These are phyloP conservation scores for Lavandula angustifolia DNA, from an alignment of 257 asterid genomes.

Conservation along the genomic window DNA sequence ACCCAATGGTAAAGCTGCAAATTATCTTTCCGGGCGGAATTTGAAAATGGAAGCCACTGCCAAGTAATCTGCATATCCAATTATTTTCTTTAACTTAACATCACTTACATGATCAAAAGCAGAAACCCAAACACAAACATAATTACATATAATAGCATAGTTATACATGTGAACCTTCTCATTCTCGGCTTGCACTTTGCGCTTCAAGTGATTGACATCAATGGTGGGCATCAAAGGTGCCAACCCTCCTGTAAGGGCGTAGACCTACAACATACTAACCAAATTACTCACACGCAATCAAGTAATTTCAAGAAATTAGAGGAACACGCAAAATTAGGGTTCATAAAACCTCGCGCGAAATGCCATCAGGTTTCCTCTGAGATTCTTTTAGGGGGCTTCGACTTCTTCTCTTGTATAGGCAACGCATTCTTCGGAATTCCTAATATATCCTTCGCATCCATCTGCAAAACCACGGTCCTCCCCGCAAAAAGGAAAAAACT, in stretches of 20 bases:
- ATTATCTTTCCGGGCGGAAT: constrained; percentile 84
- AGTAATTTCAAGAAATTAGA: neutral
- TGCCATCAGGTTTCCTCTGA: constrained; percentile 97
- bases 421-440: constrained; percentile 78
- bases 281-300: constrained; percentile 24
- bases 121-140: neutral
- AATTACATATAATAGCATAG: neutral
- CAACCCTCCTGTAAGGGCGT: constrained; percentile 93
- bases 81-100: neutral
- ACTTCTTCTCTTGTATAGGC: constrained; percentile 66
- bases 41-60: constrained; percentile 97
- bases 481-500: neutral
- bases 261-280: constrained; percentile 53
- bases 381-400: constrained; percentile 90
- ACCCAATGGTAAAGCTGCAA: constrained; percentile 97
- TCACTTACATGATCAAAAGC: neutral
- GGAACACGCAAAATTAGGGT: neutral
- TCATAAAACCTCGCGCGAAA: constrained; percentile 77
- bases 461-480: constrained; percentile 24
- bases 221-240: constrained; percentile 86
- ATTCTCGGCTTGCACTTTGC: constrained; percentile 63
- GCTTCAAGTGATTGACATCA: constrained; percentile 76
- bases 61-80: constrained; percentile 75
- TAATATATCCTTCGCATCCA: constrained; percentile 97
- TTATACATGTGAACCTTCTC: constrained; percentile 67